Conservation (phyloP, 1,139 yeast species). For the Candida sojae region DNA sequence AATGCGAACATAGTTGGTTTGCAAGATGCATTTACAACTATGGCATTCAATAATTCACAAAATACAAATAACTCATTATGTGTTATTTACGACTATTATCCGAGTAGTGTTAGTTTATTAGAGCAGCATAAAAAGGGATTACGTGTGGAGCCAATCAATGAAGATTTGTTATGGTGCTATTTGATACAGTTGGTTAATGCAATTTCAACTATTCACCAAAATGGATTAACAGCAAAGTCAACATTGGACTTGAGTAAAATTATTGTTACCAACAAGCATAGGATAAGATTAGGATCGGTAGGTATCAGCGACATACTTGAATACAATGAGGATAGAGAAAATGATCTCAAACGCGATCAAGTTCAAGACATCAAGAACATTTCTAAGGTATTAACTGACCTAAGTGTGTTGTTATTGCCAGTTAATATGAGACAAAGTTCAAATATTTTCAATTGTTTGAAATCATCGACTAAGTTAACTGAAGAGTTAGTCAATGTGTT, state of each 20-base stretch:
- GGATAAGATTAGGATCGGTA: conserved; percentile 70
- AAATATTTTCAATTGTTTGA: conserved; percentile 13
- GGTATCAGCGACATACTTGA: conserved; percentile 72
- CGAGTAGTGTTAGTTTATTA: conserved; percentile 30
- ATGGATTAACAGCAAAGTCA: conserved; percentile 62
- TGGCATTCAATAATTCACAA: conserved; percentile 52
- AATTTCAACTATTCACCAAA: conserved; percentile 59
- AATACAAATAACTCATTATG: conserved; percentile 57
- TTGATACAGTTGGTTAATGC: conserved; percentile 75
- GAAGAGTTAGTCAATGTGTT: conserved; percentile 24
- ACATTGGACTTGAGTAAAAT: conserved; percentile 66
- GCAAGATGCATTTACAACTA: conserved; percentile 83
- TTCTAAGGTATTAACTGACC: conserved; percentile 59
- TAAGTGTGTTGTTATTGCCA: conserved; percentile 50
- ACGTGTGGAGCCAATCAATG: conserved; percentile 54
- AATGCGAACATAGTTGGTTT: conserved; percentile 65
- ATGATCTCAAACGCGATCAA: conserved; percentile 2
- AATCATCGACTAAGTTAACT: conserved; percentile 21
- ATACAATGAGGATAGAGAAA: conserved; percentile 17
- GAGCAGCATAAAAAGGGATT: conserved; percentile 40
- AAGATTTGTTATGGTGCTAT: conserved; percentile 72
- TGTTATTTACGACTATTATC: conserved; percentile 44
- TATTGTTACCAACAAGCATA: conserved; percentile 67
- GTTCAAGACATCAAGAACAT: conserved; percentile 51
- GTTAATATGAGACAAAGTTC: conserved; percentile 19